Evolutionary conservation across 2,329 filamentous ascomycete species (phyloP).

Genomic region (Metarhizium rileyi): DNA sequence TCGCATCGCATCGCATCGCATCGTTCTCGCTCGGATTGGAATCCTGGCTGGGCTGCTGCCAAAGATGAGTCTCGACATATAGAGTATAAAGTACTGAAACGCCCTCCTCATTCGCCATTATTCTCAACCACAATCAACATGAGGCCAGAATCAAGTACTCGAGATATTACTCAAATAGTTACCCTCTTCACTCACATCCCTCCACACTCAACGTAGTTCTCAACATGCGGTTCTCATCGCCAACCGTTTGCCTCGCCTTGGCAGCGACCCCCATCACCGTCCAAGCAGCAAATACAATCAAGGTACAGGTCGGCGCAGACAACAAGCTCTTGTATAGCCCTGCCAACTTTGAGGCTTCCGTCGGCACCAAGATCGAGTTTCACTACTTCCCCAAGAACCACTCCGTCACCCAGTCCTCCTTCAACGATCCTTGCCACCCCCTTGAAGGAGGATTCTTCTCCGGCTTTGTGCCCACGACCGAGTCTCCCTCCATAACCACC

Average conservation of each 20-base stretch:
- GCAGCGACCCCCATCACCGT: background rate
- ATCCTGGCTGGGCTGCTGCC: background rate
- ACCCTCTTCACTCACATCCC: background rate
- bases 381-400: conserved; percentile 42
- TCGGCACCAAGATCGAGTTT: conserved; percentile 38
- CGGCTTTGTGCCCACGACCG: conserved; percentile 29
- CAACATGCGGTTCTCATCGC: background rate
- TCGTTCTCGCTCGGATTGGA: background rate
- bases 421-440: conserved; percentile 48
- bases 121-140: background rate
- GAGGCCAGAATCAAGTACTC: background rate
- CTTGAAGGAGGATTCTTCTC: conserved; percentile 27
- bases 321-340: conserved; percentile 40
- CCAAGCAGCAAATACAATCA: background rate
- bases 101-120: background rate
- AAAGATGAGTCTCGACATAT: background rate
- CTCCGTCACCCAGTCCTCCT: conserved; percentile 51
- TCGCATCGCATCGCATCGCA: background rate
- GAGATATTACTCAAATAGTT: background rate
- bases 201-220: background rate
- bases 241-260: background rate
- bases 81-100: background rate
- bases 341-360: conserved; percentile 36
- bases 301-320: conserved; percentile 1
- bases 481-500: conserved; percentile 10